A percentile compares a stretch with the other conserved stretches of the same genome.
phyloP scores from a whole-genome alignment of 2,329 filamentous ascomycete genomes.

The Pseudogymnoascus sp. region DNA sequence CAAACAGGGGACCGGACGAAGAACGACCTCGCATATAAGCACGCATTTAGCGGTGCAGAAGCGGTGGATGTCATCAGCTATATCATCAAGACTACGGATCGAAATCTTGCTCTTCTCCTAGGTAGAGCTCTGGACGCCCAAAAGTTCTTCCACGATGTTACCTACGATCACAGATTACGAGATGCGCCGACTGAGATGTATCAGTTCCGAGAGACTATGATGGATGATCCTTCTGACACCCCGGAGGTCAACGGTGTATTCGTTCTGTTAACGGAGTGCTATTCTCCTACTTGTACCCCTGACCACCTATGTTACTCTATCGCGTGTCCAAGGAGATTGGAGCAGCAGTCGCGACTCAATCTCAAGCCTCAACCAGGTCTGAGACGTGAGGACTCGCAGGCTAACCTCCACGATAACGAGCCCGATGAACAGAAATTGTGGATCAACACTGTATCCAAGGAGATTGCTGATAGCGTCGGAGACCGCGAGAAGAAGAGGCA shows the following conservation, averaged over 20 bases:
- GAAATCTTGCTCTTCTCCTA: constrained; percentile 84
- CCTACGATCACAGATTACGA: constrained; percentile 89
- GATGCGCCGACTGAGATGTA: constrained; percentile 95
- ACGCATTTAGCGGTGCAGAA: constrained; percentile 90
- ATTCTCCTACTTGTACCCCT: constrained; percentile 92
- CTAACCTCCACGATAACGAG: constrained; percentile 76
- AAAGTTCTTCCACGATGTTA: constrained; percentile 99
- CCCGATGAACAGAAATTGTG: constrained; percentile 96
- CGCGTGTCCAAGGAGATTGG: constrained; percentile 83
- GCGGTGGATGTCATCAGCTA: constrained; percentile 92
- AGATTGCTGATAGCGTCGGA: constrained; percentile 80
- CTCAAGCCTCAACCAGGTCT: constrained; percentile 86
- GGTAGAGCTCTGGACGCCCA: constrained; percentile 91
- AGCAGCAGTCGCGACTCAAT: constrained; percentile 91
- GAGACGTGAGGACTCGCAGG: constrained; percentile 53
- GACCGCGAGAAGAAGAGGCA: constrained; percentile 96
- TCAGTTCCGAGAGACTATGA: constrained; percentile 87
- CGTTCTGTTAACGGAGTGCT: constrained; percentile 91
- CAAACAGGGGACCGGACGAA: constrained; percentile 82
- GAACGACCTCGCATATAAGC: constrained; percentile 95
- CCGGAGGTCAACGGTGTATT: constrained; percentile 85
- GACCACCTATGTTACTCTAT: constrained; percentile 98
- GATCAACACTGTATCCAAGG: constrained; percentile 97
- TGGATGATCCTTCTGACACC: constrained; percentile 71
- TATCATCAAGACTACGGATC: constrained; percentile 94